A percentile compares a stretch with the other conserved stretches of the same genome.
phyloP scores from a whole-genome alignment of 495 filamentous ascomycete genomes.

The Chaetomium tenue region DNA sequence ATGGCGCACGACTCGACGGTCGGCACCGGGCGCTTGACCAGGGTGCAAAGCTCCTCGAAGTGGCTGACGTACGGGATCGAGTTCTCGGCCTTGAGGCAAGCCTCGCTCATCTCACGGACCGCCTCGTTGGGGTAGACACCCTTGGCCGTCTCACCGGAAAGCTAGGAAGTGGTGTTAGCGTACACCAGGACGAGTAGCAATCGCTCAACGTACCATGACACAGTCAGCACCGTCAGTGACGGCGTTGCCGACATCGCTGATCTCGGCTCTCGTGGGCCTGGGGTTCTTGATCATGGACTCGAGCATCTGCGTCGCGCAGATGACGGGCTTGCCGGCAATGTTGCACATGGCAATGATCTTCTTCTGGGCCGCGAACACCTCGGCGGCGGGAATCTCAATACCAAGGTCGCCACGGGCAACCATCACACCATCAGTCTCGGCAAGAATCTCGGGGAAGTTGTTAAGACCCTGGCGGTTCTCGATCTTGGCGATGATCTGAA shows the following conservation, averaged over 20 bases:
- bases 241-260: constrained; percentile 97
- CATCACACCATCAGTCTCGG: constrained; percentile 98
- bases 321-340: constrained; percentile 96
- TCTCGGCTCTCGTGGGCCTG: constrained; percentile 93
- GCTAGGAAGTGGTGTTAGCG: constrained; percentile 22
- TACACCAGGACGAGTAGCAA: no score
- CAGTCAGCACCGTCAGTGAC: constrained; percentile 97
- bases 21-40: constrained; percentile 75
- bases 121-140: constrained; percentile 90
- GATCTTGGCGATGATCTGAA: constrained; percentile 99
- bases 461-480: constrained; percentile 97
- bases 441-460: constrained; percentile 97
- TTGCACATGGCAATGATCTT: constrained; percentile 99
- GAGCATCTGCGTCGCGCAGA: constrained; percentile 75
- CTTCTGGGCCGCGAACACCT: constrained; percentile 99
- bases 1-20: constrained; percentile 92
- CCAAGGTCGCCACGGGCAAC: constrained; percentile 97
- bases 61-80: constrained; percentile 94
- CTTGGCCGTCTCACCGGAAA: constrained; percentile 98
- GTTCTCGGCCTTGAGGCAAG: constrained; percentile 92
- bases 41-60: constrained; percentile 87
- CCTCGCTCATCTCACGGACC: constrained; percentile 96
- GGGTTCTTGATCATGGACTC: constrained; percentile 99
- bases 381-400: constrained; percentile 96
- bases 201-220: constrained; percentile 65